Conservation (phyloP, 176 grass and related monocot genomes). For the Oryza brachyantha region DNA sequence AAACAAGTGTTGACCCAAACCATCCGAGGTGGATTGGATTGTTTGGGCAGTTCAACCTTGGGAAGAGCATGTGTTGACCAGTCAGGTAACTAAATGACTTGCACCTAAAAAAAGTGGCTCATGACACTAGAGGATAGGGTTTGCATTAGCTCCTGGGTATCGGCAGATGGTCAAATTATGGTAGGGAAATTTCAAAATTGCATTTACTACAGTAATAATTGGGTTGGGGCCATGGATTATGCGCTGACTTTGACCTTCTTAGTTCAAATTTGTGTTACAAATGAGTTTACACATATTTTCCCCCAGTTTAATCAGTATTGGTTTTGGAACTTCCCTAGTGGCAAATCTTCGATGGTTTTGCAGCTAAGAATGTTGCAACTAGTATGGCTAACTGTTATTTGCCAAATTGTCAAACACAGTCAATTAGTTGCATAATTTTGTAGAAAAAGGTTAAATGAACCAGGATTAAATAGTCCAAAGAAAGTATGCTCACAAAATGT, state of each 20-base stretch:
- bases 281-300: neutral
- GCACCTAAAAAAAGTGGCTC: neutral
- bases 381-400: neutral
- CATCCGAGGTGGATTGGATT: no score
- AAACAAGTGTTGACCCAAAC: no score
- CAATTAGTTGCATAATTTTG: neutral
- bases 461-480: neutral
- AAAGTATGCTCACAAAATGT: neutral
- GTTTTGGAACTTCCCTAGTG: neutral
- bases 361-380: neutral
- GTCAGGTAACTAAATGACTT: neutral
- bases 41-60: no score
- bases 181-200: neutral
- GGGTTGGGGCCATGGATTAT: neutral
- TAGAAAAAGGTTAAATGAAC: neutral
- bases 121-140: neutral
- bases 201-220: neutral
- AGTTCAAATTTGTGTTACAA: neutral
- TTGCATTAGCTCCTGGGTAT: neutral
- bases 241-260: neutral
- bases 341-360: neutral
- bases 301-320: neutral
- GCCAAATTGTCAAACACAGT: neutral
- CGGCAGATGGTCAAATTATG: neutral
- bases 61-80: no score